Percentiles rank a stretch among this genome's conserved stretches.
Evolutionary conservation across 2,329 filamentous ascomycete species (phyloP).

Genomic region (Monosporascus sp.): DNA sequence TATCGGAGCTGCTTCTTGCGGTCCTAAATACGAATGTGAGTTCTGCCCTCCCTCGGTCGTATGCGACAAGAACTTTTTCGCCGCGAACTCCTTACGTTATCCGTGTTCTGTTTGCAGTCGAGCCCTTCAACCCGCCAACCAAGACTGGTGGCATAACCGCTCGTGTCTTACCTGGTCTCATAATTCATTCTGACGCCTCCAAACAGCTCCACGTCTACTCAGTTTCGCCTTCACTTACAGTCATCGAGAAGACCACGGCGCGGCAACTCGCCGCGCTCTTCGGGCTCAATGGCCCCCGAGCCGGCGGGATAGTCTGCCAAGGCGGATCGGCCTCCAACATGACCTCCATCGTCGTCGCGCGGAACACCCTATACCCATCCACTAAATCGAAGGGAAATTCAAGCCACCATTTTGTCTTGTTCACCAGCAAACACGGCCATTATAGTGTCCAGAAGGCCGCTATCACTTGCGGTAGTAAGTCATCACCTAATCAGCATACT

Average conservation of each 20-base stretch:
- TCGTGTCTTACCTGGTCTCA: too few species aligned
- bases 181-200: neutral
- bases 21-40: conserved; percentile 83
- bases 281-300: conserved; percentile 62
- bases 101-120: neutral
- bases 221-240: conserved; percentile 80
- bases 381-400: conserved; percentile 71
- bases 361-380: conserved; percentile 76
- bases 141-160: too few species aligned
- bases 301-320: conserved; percentile 55
- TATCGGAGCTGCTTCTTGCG: conserved; percentile 77
- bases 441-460: conserved; percentile 94
- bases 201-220: conserved; percentile 78
- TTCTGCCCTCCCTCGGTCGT: conserved; percentile 2
- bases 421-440: conserved; percentile 86
- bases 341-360: conserved; percentile 67
- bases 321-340: conserved; percentile 68
- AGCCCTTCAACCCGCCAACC: neutral
- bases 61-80: neutral
- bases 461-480: conserved; percentile 65
- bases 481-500: neutral
- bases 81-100: neutral
- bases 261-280: conserved; percentile 69
- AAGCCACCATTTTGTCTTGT: conserved; percentile 64
- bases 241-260: conserved; percentile 82